Base-by-base conservation (phyloP, 371 early-diverging fungal genomes). In the Parasitella parasitica region DNA sequence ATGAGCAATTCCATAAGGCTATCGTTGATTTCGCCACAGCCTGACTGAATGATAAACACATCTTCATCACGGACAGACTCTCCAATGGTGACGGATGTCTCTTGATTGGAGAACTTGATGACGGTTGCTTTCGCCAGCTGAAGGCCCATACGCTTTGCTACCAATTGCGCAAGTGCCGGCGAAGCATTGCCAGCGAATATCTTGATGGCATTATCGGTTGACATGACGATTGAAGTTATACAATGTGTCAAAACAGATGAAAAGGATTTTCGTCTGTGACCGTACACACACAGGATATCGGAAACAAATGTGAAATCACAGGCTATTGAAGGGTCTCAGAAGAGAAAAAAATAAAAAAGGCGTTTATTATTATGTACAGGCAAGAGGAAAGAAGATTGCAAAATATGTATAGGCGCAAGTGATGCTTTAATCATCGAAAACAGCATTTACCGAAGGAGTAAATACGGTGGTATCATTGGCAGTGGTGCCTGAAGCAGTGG, bases 181-280 rank as follows among this genome's bases (percentile, higher is more conserved):
- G 97, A 97, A 16, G 97, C 94, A 81, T 96, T 97, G 61, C 98
- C 98, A n/a, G 96, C 85, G 63, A 98, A 93, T 69, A 98, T 91
- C 76, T 96, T 95, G 81, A 98, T 80, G 49, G 81, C 76, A 59
- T 80, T 80, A 61, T 80, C 81, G 59, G 80, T 41, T 46, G 78
- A 67, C 78, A 78, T 78, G 49, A 12, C 50, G 26, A 18, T 43
- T 18, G 22, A 11, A 43, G 43, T 15, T 13, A 15, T 4, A 36
- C 11, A 32, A 8, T 11, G 11, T 32, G 32, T 32, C 32, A 36
- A 36, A 36, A 43, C 16, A 6, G 2, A 20, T 7, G 2, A 39
- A 41, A 43, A 43, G 22, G n/a, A n/a, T 43, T 43, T 43, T 43
- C 43, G 43, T 8, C 20, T 43, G 43, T 43, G 43, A 43, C 43